Evolutionary conservation across 2,329 filamentous ascomycete genomes (phyloP), one percentile per base, ranked within the genome.

Genomic region (Lasiodiplodia hormozganensis): DNA sequence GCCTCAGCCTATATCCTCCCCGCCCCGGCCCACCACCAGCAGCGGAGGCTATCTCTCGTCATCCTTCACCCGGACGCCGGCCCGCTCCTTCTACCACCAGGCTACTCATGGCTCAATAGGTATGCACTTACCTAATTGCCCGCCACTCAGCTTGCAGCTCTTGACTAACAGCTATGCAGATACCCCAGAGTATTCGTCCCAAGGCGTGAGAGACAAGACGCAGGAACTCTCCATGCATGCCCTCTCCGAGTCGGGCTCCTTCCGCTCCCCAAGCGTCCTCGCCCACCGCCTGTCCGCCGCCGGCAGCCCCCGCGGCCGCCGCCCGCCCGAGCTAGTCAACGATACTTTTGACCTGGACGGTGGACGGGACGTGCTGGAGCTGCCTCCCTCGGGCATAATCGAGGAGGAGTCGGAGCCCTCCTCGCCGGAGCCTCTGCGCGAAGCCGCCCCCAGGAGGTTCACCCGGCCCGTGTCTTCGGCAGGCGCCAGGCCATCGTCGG

Each of bases 211-310:
- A 71, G 90, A 96, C 80, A 91, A 96, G 76, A 96, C 94, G 2
- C 92, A 93, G 64, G 93, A 97, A 80, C 85, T 97, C 68, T 94
- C 94, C 53, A 93, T 88, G 21, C 93, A 94, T 77, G 90, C 93
- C 62, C 86, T 97, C 75, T 72, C 78, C 51, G 77, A 76, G 51
- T 69, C 53, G 14, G 68, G 69, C 21, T 68, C 67, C 38, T 65
- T 68, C 67, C 67, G 58, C 52, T 68, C 67, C 52, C 51, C 56
- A n/a, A 68, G 56, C 56, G 47, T 68, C 47, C 66, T 62, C 14
- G 56, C 66, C 25, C 66, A 49, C 16, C 66, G 43, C 66, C 34
- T 60, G 11, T 60, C 52, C 31, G 64, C 21, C 12, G 31, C 66
- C 23, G 57, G 38, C 34, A 62, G 57, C 36, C 56, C 57, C 49